A percentile compares a stretch with the other conserved stretches of the same genome.
phyloP scores from a whole-genome alignment of 805 yeast genomes.

The Candida ovalis region DNA sequence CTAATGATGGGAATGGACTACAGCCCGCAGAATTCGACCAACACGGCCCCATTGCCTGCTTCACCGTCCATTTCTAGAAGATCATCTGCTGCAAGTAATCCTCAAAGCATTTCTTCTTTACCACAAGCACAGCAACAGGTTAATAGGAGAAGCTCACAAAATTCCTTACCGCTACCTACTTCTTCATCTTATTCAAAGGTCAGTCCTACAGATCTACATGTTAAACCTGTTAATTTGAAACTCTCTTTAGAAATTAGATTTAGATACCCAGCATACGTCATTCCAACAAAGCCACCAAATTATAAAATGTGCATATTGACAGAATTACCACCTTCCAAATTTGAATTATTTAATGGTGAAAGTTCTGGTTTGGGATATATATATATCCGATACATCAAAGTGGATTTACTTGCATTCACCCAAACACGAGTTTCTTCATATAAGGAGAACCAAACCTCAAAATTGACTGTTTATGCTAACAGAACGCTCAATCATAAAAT shows the following conservation, averaged over 20 bases:
- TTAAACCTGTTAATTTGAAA: conserved; percentile 35
- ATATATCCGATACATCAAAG: conserved; percentile 37
- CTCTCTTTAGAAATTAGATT: conserved; percentile 47
- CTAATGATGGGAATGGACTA: conserved; percentile 20
- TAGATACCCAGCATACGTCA: conserved; percentile 42
- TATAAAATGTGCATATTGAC: conserved; percentile 23
- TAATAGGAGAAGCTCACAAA: background rate
- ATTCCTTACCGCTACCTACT: conserved; percentile 1
- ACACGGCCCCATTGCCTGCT: background rate
- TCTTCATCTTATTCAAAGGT: conserved; percentile 8
- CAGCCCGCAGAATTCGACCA: conserved; percentile 14
- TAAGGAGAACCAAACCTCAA: conserved; percentile 9
- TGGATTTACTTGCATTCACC: conserved; percentile 31
- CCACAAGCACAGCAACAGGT: background rate
- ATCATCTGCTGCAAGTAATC: conserved; percentile 7
- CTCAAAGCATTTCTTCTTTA: background rate
- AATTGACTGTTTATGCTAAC: conserved; percentile 20
- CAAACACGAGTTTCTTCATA: conserved; percentile 25
- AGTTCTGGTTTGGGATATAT: conserved; percentile 46
- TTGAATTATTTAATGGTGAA: conserved; percentile 35
- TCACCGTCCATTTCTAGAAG: conserved; percentile 13
- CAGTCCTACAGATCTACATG: conserved; percentile 17
- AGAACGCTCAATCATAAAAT: conserved; percentile 27
- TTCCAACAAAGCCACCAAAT: conserved; percentile 37
- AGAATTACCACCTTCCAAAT: conserved; percentile 18